Conservation (phyloP, 2,329 filamentous ascomycete genomes). For the Ophiostoma quercus region DNA sequence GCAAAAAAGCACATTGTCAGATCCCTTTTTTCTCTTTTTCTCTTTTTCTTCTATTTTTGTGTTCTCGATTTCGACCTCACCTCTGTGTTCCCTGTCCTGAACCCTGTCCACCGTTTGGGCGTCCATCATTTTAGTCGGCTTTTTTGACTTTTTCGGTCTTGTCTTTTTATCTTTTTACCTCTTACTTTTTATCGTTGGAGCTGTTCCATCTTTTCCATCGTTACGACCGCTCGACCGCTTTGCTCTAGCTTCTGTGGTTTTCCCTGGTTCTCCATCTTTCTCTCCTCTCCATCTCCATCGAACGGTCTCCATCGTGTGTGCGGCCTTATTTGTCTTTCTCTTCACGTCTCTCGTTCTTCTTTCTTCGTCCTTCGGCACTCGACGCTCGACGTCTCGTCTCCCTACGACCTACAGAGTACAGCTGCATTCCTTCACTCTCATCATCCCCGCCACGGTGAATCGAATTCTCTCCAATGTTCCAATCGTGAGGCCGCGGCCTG, state of each 20-base stretch:
- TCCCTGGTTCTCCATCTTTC: slow-evolving; percentile 12
- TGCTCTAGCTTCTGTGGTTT: slow-evolving; percentile 7
- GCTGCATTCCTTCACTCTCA: neutral
- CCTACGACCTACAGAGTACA: too few relatives aligned
- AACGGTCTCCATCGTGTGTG: neutral
- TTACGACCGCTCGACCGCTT: neutral
- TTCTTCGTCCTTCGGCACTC: neutral
- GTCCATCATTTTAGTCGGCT: neutral
- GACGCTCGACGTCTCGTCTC: too few relatives aligned
- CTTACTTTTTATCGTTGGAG: neutral
- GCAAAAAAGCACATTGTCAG: neutral
- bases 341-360: neutral
- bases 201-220: neutral
- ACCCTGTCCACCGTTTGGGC: neutral
- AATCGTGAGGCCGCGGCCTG: slow-evolving; percentile 21
- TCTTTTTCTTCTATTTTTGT: slow-evolving; percentile 5
- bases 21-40: slow-evolving; percentile 2
- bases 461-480: slow-evolving; percentile 19
- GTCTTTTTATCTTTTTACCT: neutral
- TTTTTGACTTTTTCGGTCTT: neutral
- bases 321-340: neutral
- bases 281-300: neutral
- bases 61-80: slow-evolving; percentile 11
- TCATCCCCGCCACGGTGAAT: neutral
- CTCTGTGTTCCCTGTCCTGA: slow-evolving; percentile 7